These are phyloP conservation scores for Tetrapyrgos nigripes DNA, from an alignment of 1,284 basidiomycete genomes.

Conservation along the genomic window DNA sequence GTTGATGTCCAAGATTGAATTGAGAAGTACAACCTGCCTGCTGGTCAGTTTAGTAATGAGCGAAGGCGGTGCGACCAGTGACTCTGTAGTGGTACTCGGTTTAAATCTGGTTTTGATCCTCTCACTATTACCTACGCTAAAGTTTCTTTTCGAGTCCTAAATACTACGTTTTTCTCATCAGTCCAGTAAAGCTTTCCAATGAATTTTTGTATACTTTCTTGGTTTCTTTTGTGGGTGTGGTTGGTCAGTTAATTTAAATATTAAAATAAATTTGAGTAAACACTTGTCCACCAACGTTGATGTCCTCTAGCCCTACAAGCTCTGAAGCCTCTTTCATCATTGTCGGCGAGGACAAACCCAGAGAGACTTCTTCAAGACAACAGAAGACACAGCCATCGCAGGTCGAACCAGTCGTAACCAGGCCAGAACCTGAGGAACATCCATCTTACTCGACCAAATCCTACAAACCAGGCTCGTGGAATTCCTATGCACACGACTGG, in stretches of 20 bases:
- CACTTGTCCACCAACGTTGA: not conserved
- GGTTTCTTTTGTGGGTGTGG: too few relatives aligned
- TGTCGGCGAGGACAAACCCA: constrained; percentile 23
- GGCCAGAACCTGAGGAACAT: constrained; percentile 35
- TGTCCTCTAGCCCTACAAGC: constrained; percentile 11
- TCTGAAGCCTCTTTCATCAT: constrained; percentile 43
- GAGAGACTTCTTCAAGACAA: not conserved
- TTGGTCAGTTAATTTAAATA: constrained; percentile 12
- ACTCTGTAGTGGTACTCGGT: too few relatives aligned
- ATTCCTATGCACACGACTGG: constrained; percentile 79
- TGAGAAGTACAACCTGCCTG: too few relatives aligned
- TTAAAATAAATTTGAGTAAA: constrained; percentile 1
- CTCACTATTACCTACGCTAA: too few relatives aligned
- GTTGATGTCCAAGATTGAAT: too few relatives aligned
- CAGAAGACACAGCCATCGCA: constrained; percentile 7
- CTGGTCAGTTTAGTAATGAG: too few relatives aligned
- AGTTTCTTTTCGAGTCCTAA: too few relatives aligned
- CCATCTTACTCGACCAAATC: constrained; percentile 47
- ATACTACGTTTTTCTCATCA: too few relatives aligned
- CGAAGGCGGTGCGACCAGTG: too few relatives aligned
- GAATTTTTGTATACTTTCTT: too few relatives aligned
- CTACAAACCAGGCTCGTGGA: constrained; percentile 52
- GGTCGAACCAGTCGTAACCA: not conserved
- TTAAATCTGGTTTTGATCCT: too few relatives aligned
- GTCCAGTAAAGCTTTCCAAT: too few relatives aligned